Evolutionary conservation across 169 alveolate species (phyloP).

Genomic region (Besnoitia besnoiti): DNA sequence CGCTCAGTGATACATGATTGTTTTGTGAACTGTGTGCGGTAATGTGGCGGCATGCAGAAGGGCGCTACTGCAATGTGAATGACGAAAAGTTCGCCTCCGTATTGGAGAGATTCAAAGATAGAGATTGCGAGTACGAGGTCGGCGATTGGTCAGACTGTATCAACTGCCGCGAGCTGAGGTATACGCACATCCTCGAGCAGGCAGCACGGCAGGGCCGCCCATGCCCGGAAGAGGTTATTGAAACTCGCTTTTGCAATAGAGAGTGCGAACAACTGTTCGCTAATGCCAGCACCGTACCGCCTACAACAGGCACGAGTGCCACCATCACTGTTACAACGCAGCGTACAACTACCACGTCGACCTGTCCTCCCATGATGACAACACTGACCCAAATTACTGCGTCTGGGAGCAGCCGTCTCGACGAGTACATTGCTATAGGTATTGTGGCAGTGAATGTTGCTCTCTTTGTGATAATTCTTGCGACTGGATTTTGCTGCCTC

Average conservation of each 20-base stretch:
- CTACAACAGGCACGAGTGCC: neutral
- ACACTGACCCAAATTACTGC: neutral
- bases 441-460: neutral
- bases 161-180: conserved; percentile 19
- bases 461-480: neutral
- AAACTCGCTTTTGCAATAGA: conserved; percentile 12
- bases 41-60: no score
- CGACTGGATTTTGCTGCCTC: neutral
- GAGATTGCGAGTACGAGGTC: conserved; percentile 9
- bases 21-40: no score
- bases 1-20: no score
- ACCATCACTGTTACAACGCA: neutral
- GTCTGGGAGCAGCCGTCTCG: neutral
- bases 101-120: neutral
- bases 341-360: neutral
- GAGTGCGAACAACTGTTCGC: conserved; percentile 19
- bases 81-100: neutral
- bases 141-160: conserved; percentile 44
- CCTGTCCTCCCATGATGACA: neutral
- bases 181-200: conserved; percentile 11
- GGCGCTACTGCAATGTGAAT: neutral
- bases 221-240: neutral
- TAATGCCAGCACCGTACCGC: neutral
- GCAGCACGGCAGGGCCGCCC: neutral
- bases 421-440: neutral